Conservation (phyloP, 2,329 filamentous ascomycete genomes). For the Aspergillus sp. region DNA sequence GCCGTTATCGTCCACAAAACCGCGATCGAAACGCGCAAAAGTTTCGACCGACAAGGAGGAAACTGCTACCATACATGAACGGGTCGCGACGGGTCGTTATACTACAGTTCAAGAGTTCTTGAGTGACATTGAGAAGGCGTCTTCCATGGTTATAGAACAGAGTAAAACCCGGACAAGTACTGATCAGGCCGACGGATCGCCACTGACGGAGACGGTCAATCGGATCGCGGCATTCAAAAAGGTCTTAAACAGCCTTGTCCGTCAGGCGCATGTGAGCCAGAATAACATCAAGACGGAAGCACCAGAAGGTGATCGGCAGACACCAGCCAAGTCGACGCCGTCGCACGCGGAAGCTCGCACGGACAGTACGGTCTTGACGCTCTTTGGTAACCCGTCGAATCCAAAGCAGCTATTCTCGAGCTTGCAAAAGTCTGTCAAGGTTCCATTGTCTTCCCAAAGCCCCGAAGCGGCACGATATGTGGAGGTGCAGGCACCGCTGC, state of each 20-base stretch:
- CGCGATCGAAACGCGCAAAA: constrained; percentile 39
- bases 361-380: constrained; percentile 60
- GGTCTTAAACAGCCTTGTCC: constrained; percentile 56
- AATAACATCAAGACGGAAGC: constrained; percentile 27
- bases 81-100: constrained; percentile 33
- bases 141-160: constrained; percentile 30
- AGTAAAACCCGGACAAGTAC: constrained; percentile 26
- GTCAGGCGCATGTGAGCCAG: constrained; percentile 51
- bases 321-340: constrained; percentile 30
- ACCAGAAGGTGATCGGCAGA: constrained; percentile 29
- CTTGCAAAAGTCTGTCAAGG: constrained; percentile 50
- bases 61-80: constrained; percentile 30
- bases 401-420: constrained; percentile 81
- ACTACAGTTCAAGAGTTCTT: constrained; percentile 36
- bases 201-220: constrained; percentile 31
- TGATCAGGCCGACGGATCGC: constrained; percentile 18
- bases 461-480: constrained; percentile 28
- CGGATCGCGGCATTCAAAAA: constrained; percentile 55
- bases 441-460: constrained; percentile 30
- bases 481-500: constrained; percentile 45
- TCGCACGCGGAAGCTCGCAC: constrained; percentile 38
- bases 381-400: constrained; percentile 67
- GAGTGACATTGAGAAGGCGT: constrained; percentile 37
- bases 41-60: constrained; percentile 29
- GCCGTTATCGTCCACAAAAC: constrained; percentile 30